Percentiles rank a stretch among this genome's conserved stretches.
Conservation (phyloP, 768 basidiomycete species). For the Gloeopeniophorella convolvens region DNA sequence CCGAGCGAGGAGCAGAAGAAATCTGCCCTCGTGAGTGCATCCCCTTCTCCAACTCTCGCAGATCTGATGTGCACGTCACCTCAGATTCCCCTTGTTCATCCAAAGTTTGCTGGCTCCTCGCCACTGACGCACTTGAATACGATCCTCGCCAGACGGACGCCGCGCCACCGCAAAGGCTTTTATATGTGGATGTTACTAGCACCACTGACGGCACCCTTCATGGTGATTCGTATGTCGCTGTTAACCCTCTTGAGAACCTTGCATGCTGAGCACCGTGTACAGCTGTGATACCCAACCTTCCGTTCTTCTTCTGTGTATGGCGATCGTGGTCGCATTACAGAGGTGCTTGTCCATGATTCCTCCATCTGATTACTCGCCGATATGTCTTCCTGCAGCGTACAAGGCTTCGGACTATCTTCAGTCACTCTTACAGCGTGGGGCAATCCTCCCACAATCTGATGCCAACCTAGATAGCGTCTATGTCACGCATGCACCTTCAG, state of each 20-base stretch:
- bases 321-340: conserved; percentile 80
- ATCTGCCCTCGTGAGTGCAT: conserved; percentile 1
- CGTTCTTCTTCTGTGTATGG: conserved; percentile 83
- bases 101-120: conserved; percentile 32
- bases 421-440: conserved; percentile 46
- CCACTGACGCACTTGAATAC: conserved; percentile 39
- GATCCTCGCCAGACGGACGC: conserved; percentile 48
- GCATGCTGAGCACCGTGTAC: background rate
- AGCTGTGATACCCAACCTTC: conserved; percentile 80
- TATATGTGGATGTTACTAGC: conserved; percentile 57
- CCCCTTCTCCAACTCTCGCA: background rate
- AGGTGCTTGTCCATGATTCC: conserved; percentile 40
- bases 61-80: background rate
- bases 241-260: background rate
- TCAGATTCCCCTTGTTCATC: conserved; percentile 59
- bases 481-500: conserved; percentile 25
- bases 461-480: conserved; percentile 54
- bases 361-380: conserved; percentile 1
- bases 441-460: conserved; percentile 52
- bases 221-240: conserved; percentile 58
- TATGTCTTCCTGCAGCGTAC: conserved; percentile 40
- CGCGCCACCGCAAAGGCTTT: conserved; percentile 61
- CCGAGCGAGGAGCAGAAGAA: conserved; percentile 17
- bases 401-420: conserved; percentile 64
- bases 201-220: conserved; percentile 71